Evolutionary conservation across 208 protist species (phyloP), one percentile per base, ranked within the genome.

Genomic region (Trypanosoma mega): DNA sequence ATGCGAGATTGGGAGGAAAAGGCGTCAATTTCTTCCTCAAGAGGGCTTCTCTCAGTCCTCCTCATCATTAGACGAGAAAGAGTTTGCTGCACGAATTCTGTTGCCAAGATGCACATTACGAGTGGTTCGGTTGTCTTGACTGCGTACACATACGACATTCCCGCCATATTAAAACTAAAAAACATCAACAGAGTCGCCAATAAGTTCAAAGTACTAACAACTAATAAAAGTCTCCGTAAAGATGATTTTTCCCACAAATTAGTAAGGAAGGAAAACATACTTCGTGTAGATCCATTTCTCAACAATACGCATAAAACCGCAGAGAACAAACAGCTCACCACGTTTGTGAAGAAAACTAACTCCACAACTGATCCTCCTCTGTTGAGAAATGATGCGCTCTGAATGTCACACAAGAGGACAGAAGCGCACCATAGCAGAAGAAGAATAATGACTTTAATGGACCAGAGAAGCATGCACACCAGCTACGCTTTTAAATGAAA

Each of bases 81-180:
- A 29, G 6, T 26, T 45, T 37, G 53, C 18, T 64, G 58, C 46
- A 55, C 24, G 37, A 30, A 48, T 48, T 64, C 47, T 24, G 36
- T 56, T 26, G 58, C 53, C 51, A 64, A 36, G 24, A 64, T 31
- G 14, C 58, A 64, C 58, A 64, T 64, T 24, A 64, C 16, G 2
- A 64, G 48, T 3, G 58, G 58, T 26, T 64, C 46, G 3, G 58
- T 64, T 20, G 58, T 55, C 24, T 64, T 64, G 2, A 64, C 34
- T n/a, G 58, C 58, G 55, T 64, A 64, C 0, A 47, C 58, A 55
- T 64, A 48, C 21, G 58, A 34, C 45, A 64, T 64, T 3, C 58
- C 48, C 1, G 48, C 3, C 18, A 64, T 48, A 21, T 18, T 55
- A 55, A 64, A 55, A 34, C 58, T 64, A 33, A 12, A 49, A 55